These are phyloP conservation scores for Yamadazyma scolyti DNA, from an alignment of 805 yeast genomes.

Conservation along the genomic window DNA sequence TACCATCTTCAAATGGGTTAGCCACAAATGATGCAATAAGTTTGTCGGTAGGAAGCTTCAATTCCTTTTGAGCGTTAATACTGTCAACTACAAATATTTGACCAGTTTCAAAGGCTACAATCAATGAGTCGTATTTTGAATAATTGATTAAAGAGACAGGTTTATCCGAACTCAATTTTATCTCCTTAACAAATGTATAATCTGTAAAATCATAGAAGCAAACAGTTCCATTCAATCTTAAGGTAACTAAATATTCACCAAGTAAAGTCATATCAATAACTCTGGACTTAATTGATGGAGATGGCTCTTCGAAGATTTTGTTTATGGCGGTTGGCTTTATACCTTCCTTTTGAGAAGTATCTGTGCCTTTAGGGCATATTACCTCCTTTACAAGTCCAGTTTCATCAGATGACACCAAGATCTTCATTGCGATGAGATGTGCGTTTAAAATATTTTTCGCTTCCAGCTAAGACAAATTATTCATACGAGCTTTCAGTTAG, in stretches of 20 bases:
- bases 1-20: slow-evolving; percentile 45
- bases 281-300: slow-evolving; percentile 25
- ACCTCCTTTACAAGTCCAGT: slow-evolving; percentile 65
- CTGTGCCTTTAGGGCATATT: slow-evolving; percentile 63
- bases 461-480: too few species aligned
- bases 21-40: slow-evolving; percentile 47
- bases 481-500: too few species aligned
- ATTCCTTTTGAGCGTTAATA: slow-evolving; percentile 21
- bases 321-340: slow-evolving; percentile 58
- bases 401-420: slow-evolving; percentile 63
- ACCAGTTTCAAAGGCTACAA: slow-evolving; percentile 47
- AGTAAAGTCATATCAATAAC: slow-evolving; percentile 31
- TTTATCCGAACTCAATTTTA: slow-evolving; percentile 17
- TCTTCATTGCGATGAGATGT: slow-evolving; percentile 42
- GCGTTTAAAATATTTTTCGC: too few species aligned
- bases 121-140: slow-evolving; percentile 25
- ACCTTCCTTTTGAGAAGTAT: slow-evolving; percentile 70
- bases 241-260: slow-evolving; percentile 34
- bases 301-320: slow-evolving; percentile 32
- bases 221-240: slow-evolving; percentile 42
- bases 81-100: slow-evolving; percentile 36
- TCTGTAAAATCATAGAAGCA: slow-evolving; percentile 32
- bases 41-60: slow-evolving; percentile 22
- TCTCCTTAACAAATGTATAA: slow-evolving; percentile 32
- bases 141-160: slow-evolving; percentile 31